phyloP scores from a whole-genome alignment of 345 rosid genomes.

The Noccaea caerulescens region DNA sequence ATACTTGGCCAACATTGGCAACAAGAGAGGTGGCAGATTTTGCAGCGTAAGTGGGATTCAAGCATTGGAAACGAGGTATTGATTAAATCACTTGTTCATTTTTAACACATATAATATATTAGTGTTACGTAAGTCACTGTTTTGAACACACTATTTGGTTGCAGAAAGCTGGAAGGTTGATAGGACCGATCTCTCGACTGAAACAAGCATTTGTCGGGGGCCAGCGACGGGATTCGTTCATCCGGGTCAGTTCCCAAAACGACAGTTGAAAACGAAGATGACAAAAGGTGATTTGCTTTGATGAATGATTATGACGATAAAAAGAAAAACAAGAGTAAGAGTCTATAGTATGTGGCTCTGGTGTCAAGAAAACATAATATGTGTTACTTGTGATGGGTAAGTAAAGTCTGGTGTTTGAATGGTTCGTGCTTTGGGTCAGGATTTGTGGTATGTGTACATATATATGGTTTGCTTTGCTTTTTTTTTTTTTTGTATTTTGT shows the following conservation, averaged over 20 bases:
- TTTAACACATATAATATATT: neutral
- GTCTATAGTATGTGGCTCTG: conserved; percentile 11
- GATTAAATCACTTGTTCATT: neutral
- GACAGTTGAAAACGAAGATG: conserved; percentile 42
- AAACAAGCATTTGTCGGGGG: conserved; percentile 84
- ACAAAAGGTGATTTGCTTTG: conserved; percentile 22
- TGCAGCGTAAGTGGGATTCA: conserved; percentile 81
- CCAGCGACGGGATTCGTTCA: conserved; percentile 63
- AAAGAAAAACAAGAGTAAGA: neutral
- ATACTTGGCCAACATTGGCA: conserved; percentile 94
- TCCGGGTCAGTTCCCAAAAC: conserved; percentile 56
- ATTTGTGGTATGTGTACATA: conserved; percentile 31
- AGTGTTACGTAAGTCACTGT: neutral
- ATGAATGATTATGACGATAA: neutral
- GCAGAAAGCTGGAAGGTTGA: conserved; percentile 70
- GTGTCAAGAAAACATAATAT: neutral
- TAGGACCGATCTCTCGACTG: conserved; percentile 75
- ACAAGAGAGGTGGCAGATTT: conserved; percentile 84
- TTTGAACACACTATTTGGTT: neutral
- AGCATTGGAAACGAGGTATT: conserved; percentile 72
- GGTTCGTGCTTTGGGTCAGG: conserved; percentile 16
- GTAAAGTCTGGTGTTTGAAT: conserved; percentile 5
- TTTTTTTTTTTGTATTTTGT: neutral
- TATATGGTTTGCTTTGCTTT: conserved; percentile 16
- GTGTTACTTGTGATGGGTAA: conserved; percentile 9